A percentile compares a stretch with the other conserved stretches of the same genome.
Evolutionary conservation across 2,329 filamentous ascomycete species (phyloP).

Genomic region (Trichoderma semiorbis): DNA sequence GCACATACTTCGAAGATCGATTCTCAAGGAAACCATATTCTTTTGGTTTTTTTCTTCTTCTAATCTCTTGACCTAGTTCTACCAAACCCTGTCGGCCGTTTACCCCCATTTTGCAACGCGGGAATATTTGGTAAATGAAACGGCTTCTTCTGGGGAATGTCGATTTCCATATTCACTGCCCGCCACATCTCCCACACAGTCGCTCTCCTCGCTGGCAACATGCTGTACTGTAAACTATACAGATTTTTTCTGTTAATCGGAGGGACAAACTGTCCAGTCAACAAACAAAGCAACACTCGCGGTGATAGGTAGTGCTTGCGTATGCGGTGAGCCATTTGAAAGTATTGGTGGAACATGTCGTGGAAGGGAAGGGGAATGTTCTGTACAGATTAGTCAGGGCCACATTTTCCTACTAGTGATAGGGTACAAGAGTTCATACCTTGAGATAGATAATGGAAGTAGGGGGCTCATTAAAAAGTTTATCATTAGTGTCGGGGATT

Average conservation of each 20-base stretch:
- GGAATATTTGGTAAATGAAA: constrained; percentile 36
- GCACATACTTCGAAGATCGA: neutral
- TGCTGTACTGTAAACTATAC: constrained; percentile 96
- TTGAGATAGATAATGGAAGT: constrained; percentile 85
- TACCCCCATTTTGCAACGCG: constrained; percentile 31
- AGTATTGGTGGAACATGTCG: constrained; percentile 98
- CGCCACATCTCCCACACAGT: constrained; percentile 85
- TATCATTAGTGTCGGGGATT: constrained; percentile 35
- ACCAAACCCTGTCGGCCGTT: constrained; percentile 29
- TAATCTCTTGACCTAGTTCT: constrained; percentile 23
- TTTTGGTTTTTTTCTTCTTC: neutral
- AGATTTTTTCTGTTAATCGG: constrained; percentile 92
- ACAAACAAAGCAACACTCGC: constrained; percentile 78
- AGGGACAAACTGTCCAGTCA: constrained; percentile 88
- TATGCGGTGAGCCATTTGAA: constrained; percentile 86
- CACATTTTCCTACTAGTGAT: no score
- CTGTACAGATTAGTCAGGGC: constrained; percentile 37
- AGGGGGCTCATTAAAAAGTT: constrained; percentile 48
- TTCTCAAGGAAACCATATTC: neutral
- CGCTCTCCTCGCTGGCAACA: constrained; percentile 80
- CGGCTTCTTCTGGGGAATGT: constrained; percentile 42
- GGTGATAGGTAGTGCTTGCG: constrained; percentile 93
- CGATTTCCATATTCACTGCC: constrained; percentile 52
- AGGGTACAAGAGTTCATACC: constrained; percentile 45
- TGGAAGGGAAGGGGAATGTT: constrained; percentile 84